A percentile compares a stretch with the other conserved stretches of the same genome.
Evolutionary conservation across 2,329 filamentous ascomycete species (phyloP).

Genomic region (Fonsecaea erecta): DNA sequence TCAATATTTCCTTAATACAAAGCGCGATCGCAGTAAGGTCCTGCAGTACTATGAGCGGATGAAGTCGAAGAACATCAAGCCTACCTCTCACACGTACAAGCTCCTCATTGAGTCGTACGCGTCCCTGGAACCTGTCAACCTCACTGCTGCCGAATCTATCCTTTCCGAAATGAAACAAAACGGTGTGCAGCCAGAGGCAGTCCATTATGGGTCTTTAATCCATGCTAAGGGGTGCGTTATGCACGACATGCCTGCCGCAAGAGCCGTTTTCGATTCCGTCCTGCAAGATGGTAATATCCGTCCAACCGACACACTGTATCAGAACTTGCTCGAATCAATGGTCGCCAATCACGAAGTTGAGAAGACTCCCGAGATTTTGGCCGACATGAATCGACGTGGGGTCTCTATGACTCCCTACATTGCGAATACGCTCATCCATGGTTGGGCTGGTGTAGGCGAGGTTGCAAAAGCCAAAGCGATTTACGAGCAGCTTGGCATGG

Average conservation of each 20-base stretch:
- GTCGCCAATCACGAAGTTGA: conserved; percentile 88
- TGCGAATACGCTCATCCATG: conserved; percentile 96
- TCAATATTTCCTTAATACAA: conserved; percentile 98
- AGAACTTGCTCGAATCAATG: conserved; percentile 95
- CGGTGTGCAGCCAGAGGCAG: conserved; percentile 80
- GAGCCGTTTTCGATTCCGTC: conserved; percentile 79
- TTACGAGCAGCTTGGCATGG: conserved; percentile 76
- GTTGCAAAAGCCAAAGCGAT: conserved; percentile 77
- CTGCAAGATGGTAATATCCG: conserved; percentile 69
- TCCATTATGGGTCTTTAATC: conserved; percentile 94
- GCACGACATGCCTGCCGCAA: conserved; percentile 86
- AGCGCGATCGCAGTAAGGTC: conserved; percentile 93
- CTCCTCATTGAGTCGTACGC: conserved; percentile 94
- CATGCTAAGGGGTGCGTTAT: conserved; percentile 94
- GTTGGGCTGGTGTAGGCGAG: conserved; percentile 85
- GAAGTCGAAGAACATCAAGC: conserved; percentile 81
- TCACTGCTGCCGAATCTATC: conserved; percentile 83
- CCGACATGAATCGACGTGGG: conserved; percentile 72
- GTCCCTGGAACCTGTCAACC: conserved; percentile 87
- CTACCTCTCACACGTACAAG: conserved; percentile 96
- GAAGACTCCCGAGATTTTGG: conserved; percentile 74
- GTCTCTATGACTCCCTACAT: conserved; percentile 96
- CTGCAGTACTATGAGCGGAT: conserved; percentile 94
- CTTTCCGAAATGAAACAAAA: conserved; percentile 75
- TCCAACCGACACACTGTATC: conserved; percentile 85